Base-by-base conservation (phyloP, 768 basidiomycete species). In the Lactarius hatsudake region DNA sequence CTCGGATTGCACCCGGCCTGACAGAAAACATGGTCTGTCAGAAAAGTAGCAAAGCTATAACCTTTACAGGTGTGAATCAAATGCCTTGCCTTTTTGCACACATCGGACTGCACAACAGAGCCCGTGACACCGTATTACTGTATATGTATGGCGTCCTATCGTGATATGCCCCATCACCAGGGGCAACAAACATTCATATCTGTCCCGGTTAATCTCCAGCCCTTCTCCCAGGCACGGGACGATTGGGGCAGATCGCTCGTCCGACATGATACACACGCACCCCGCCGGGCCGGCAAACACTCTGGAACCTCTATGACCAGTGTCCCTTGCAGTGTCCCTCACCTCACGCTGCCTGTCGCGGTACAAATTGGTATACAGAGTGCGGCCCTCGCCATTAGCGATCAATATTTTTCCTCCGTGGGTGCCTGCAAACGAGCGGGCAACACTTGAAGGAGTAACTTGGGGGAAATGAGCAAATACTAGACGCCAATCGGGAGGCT, bases 171-270 rank as follows among this genome's bases (percentile, higher is more conserved):
- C 23, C 63, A 64, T 64, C 63, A 64, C 63, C 57, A 59, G 63
- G 63, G 45, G 12, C 26, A 51, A 26, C 23, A 23, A 26, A 51
- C 12, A 38, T 2, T 51, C 43, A 38, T 48, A 64, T 64, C 30
- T 58, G 34, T 17, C 53, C 63, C 63, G 63, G 42, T 12, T 32
- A 58, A 64, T 64, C 63, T 40, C 63, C 54, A 56, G 53, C 53
- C 62, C 45, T 43, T 23, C 34, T 38, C 56, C 42, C 17, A 55
- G 30, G 30, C 18, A 55, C 54, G 30, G 26, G 17, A 30, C 5
- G 23, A 20, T 51, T 40, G 40, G 42, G 15, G 42, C 42, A 17
- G 54, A 30, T 28, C 12, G 54, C 28, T 63, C 18, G 30, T 20
- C 43, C 26, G 5, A 9, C 23, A 53, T 1, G 13, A 15, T 17